Percentiles rank a stretch among this genome's conserved stretches.
Evolutionary conservation across 2,329 filamentous ascomycete species (phyloP).

Genomic region (Sclerotinia trifoliorum): DNA sequence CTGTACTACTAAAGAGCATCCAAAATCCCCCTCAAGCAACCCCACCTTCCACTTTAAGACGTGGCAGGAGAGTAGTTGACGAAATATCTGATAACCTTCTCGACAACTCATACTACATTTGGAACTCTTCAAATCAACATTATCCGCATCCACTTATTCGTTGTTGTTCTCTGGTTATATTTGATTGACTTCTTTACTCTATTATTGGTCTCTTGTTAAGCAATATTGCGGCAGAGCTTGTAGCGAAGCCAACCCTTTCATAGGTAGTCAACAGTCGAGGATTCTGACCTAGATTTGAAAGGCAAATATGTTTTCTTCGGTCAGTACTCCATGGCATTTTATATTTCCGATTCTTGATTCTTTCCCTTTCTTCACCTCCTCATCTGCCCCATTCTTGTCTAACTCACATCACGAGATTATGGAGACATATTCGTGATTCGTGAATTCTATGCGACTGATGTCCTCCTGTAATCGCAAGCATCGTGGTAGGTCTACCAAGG

Average conservation of each 20-base stretch:
- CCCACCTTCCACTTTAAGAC: slow-evolving; percentile 17
- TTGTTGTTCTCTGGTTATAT: slow-evolving; percentile 3
- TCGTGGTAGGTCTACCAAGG: slow-evolving; percentile 16
- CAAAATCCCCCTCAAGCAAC: background rate
- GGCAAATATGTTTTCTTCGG: slow-evolving; percentile 29
- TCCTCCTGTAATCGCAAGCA: slow-evolving; percentile 4
- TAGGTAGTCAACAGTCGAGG: slow-evolving; percentile 13
- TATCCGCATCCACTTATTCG: slow-evolving; percentile 6
- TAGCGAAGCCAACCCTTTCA: slow-evolving; percentile 21
- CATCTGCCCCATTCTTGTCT: slow-evolving; percentile 10
- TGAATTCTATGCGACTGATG: slow-evolving; percentile 5
- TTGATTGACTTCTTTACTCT: background rate
- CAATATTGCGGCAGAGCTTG: slow-evolving; percentile 21
- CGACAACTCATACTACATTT: slow-evolving; percentile 7
- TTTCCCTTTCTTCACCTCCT: background rate
- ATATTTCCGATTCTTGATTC: background rate
- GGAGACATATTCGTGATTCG: slow-evolving; percentile 14
- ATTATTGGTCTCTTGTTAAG: slow-evolving; percentile 16
- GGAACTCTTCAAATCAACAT: slow-evolving; percentile 5
- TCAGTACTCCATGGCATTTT: slow-evolving; percentile 24
- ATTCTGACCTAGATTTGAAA: slow-evolving; percentile 15
- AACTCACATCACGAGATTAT: slow-evolving; percentile 17
- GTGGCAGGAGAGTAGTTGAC: slow-evolving; percentile 15
- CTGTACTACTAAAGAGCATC: background rate
- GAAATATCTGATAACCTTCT: background rate